These are phyloP conservation scores for Didymella glomerata DNA, from an alignment of 2,329 filamentous ascomycete species.

Conservation along the genomic window DNA sequence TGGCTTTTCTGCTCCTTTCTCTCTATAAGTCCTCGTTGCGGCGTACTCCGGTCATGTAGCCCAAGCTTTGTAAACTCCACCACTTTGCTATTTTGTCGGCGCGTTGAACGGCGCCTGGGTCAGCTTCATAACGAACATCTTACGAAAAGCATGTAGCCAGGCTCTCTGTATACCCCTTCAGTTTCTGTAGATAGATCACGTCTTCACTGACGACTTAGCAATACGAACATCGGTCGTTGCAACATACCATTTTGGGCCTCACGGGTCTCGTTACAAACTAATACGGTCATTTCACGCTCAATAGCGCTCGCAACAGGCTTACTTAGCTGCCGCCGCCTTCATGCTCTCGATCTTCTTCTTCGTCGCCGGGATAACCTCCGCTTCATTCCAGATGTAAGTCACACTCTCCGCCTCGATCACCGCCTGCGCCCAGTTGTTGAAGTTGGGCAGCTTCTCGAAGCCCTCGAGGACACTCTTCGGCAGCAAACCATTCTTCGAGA, in stretches of 20 bases:
- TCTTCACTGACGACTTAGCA: slow-evolving; percentile 4
- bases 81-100: background rate
- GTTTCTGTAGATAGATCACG: background rate
- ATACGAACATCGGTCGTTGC: background rate
- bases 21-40: too few species aligned
- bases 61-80: too few species aligned
- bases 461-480: slow-evolving; percentile 59
- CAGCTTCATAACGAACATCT: slow-evolving; percentile 1
- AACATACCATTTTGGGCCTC: background rate
- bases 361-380: slow-evolving; percentile 29
- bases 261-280: background rate
- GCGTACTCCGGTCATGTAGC: background rate
- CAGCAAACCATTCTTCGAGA: slow-evolving; percentile 64
- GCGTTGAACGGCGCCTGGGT: background rate
- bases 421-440: slow-evolving; percentile 71
- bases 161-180: slow-evolving; percentile 3
- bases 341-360: slow-evolving; percentile 37
- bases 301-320: background rate
- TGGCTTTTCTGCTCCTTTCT: background rate
- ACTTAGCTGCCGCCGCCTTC: slow-evolving; percentile 35
- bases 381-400: slow-evolving; percentile 53
- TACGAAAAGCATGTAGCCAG: slow-evolving; percentile 8
- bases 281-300: background rate
- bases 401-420: slow-evolving; percentile 72
- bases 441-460: slow-evolving; percentile 68